Base-by-base conservation (phyloP, 495 filamentous ascomycete species). In the Amniculicola lignicola region DNA sequence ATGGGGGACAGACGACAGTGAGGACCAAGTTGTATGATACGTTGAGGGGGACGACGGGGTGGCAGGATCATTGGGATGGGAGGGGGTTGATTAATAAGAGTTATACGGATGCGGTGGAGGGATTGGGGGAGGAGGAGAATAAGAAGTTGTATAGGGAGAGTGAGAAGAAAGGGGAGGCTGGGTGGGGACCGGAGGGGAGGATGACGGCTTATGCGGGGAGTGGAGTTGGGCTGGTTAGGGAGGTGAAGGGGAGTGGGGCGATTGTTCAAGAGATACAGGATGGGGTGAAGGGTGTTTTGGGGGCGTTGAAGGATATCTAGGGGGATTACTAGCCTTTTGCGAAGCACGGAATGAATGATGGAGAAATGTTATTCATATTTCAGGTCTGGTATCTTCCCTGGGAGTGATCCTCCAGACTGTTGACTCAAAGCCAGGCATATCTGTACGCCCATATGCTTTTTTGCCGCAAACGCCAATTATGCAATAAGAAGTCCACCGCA, bases 151-250 rank as follows among this genome's bases (percentile, higher is more conserved):
- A 90, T 66, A 75, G 83, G 35, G 72, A 81, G 45, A 78, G 53
- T 23, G 23, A 50, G 48, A 29, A 3, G 27, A 66, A 57, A 7
- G 84, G 80, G 0, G 80, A 85, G 69, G 70, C 47, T 1, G 84
- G 78, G 21, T 86, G 85, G 84, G 83, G 82, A 0, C 74, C 73
- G 0, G 72, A 79, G 19, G 83, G 82, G 3, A 73, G 86, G 65
- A 70, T 87, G 58, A 83, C 85, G 4, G 85, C 84, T n/a, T 91
- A 88, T 74, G 85, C 84, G 1, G 80, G 79, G 1, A 73, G 77
- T 1, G 72, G 70, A 6, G 67, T 82, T 5, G 80, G 80, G 7
- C 64, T 82, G 54, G 72, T 82, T 28, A 72, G 63, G 33, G 70
- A 72, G 36, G 70, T 79, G 2, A 67, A 67, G 54, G 47, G 50